These are phyloP conservation scores for Komagataella phaffii DNA, from an alignment of 805 yeast species.

Conservation along the genomic window DNA sequence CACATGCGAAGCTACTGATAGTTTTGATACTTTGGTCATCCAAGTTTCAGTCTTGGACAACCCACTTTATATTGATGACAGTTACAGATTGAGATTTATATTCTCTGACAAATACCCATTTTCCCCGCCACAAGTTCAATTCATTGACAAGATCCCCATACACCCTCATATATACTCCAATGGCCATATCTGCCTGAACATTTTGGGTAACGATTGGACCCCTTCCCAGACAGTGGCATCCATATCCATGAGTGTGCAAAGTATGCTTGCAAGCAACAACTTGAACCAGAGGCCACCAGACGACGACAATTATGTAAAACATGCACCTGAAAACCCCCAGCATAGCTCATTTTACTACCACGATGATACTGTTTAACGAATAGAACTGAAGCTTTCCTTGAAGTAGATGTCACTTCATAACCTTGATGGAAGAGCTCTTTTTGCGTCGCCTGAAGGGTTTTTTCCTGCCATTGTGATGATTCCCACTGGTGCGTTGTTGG, in stretches of 20 bases:
- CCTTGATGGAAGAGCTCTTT: background rate
- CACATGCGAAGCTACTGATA: background rate
- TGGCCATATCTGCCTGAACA: slow-evolving; percentile 66
- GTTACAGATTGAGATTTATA: slow-evolving; percentile 28
- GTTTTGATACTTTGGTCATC: slow-evolving; percentile 14
- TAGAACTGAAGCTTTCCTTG: background rate
- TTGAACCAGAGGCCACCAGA: slow-evolving; percentile 41
- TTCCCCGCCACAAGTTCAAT: slow-evolving; percentile 42
- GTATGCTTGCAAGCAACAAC: slow-evolving; percentile 42
- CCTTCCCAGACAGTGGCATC: slow-evolving; percentile 43
- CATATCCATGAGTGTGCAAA: slow-evolving; percentile 44
- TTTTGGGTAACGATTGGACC: slow-evolving; percentile 55
- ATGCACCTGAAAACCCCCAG: slow-evolving; percentile 49
- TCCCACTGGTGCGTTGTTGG: background rate
- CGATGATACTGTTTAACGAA: slow-evolving; percentile 31
- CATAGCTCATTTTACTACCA: slow-evolving; percentile 37
- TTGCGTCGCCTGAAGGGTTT: background rate
- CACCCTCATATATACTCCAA: slow-evolving; percentile 69
- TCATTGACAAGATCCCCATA: slow-evolving; percentile 38
- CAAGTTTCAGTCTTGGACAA: slow-evolving; percentile 23
- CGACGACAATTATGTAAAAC: slow-evolving; percentile 30
- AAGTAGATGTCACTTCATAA: background rate
- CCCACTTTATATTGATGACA: slow-evolving; percentile 20
- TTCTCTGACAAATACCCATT: slow-evolving; percentile 40
- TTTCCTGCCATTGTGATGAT: background rate